Evolutionary conservation across 1,139 yeast species (phyloP), one percentile per base, ranked within the genome.

Genomic region (Eremothecium sinecaudum): DNA sequence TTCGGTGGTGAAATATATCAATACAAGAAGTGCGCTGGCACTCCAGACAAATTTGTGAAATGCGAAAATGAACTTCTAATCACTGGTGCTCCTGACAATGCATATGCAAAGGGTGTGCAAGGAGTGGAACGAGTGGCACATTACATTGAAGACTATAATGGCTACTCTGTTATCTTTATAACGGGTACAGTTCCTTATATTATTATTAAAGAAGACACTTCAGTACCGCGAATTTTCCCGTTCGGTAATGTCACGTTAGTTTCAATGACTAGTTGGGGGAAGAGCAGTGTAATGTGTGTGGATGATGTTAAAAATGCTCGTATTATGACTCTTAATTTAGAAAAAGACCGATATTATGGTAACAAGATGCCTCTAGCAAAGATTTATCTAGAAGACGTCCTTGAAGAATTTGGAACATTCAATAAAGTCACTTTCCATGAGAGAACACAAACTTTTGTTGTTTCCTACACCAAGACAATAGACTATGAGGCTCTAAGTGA

Each of bases 71-170:
- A 62, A 34, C 44, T 66, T 18, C 55, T 65, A 7, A 59, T 67
- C 8, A 75, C 84, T 1, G 92, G 90, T 36, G 90, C 90, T 1
- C 87, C 90, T 1, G 79, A 73, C 38, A 79, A 79, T 52, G 79
- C 86, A 0, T 79, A 75, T 48, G 68, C 81, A 1, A 66, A 69
- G 35, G 82, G 83, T 19, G 80, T 84, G 0, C 51, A 54, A 31
- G 66, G 69, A 4, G 69, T 80, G 37, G 90, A 79, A 59, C 70
- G 84, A 58, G 72, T 75, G 39, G 62, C 80, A 58, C 74, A 75
- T 26, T 73, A 76, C 47, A 62, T 79, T 39, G 69, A 71, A 7
- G 63, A 75, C 38, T 64, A 75, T 40, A 72, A 72, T 45, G 81
- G 78, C 0, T 67, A 67, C 41, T 66, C 76, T 1, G 68, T 75